Evolutionary conservation across 2,329 filamentous ascomycete genomes (phyloP), one percentile per base, ranked within the genome.

Genomic region (Claviceps sp.): DNA sequence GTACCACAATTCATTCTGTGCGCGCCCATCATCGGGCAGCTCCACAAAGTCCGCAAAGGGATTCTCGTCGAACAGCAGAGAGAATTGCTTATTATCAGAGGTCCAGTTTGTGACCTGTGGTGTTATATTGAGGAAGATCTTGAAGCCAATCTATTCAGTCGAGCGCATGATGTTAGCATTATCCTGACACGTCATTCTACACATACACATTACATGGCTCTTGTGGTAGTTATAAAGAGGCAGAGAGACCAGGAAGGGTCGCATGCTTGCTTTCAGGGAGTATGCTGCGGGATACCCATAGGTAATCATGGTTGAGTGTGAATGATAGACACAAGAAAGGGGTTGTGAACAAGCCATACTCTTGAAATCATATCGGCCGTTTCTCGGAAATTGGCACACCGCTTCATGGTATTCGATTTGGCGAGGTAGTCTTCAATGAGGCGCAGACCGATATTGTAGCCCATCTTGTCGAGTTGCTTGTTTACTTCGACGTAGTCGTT

Each of bases 381-480:
- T 67, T 98, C 93, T 54, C 87, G 80, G 65, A 98, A 96, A 71
- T 93, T 97, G 60, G 81, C 77, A 69, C 93, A 98, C 57, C 89
- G 79, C 60, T 89, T 87, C 78, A 84, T 84, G 2, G 87, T 89
- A 61, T 89, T 91, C 5, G 89, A 93, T 69, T 96, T 97, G 61
- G 93, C 93, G 18, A 98, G 81, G 63, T 96, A 98, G 70, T 98
- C 93, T 62, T 98, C 93, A 60, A 98, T 96, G 58, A 98, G 72
- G 40, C 93, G 87, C 63, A 97, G 76, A 30, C 93, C 93, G 58
- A 98, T 98, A 63, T 97, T 97, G 72, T 97, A 96, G 52, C 93
- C 93, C 93, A 98, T 98, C 72, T 91, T 94, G 66, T 98, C 93
- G 45, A 98, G 78, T 68, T 98, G 93, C 68, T 91, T 89, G 72